Conservation (phyloP, 2,329 filamentous ascomycete species). For the Chlorencoelia australis region DNA sequence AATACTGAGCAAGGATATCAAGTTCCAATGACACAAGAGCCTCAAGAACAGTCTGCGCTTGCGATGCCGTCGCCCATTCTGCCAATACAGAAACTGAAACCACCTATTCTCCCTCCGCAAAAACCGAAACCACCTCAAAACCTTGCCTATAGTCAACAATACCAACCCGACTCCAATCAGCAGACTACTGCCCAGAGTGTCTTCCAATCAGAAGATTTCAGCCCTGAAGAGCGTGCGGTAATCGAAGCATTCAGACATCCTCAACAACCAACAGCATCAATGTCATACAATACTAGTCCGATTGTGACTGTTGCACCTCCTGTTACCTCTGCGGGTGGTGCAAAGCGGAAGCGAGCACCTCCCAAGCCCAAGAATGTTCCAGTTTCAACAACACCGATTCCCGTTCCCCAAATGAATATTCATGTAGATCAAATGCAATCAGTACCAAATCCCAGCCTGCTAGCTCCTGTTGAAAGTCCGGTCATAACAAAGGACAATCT, state of each 20-base stretch:
- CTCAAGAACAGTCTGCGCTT: constrained; percentile 8
- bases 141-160: constrained; percentile 16
- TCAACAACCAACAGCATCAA: constrained; percentile 6
- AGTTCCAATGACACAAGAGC: constrained; percentile 12
- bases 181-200: constrained; percentile 7
- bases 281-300: constrained; percentile 13
- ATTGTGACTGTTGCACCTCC: constrained; percentile 14
- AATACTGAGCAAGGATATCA: constrained; percentile 12
- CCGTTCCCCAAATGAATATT: no score
- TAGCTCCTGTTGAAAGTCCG: constrained; percentile 10
- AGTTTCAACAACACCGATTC: constrained; percentile 6
- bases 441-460: constrained; percentile 8
- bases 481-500: constrained; percentile 17
- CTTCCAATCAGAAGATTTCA: constrained; percentile 19
- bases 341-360: constrained; percentile 22
- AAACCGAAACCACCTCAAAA: constrained; percentile 11
- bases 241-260: constrained; percentile 24
- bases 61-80: constrained; percentile 7
- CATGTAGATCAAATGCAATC: constrained; percentile 6
- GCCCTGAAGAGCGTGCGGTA: constrained; percentile 26
- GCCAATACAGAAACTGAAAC: constrained; percentile 26
- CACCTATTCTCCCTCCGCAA: constrained; percentile 11
- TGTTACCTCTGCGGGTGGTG: constrained; percentile 11
- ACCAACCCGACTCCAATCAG: constrained; percentile 17
- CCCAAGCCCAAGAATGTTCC: constrained; percentile 18